Evolutionary conservation across 1,284 basidiomycete genomes (phyloP), one percentile per base, ranked within the genome.

Genomic region (Grifola frondosa): DNA sequence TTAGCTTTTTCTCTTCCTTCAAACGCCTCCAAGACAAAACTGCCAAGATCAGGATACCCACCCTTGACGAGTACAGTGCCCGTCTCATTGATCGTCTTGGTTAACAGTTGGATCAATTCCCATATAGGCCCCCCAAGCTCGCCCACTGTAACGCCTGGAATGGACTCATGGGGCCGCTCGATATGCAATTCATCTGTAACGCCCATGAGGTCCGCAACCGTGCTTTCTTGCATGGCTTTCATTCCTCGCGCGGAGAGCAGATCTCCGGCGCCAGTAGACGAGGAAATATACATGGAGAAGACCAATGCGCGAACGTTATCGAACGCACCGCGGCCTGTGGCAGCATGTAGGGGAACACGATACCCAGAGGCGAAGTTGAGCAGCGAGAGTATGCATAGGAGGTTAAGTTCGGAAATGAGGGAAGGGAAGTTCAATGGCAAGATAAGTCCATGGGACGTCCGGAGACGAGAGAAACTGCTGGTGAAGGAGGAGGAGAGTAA

Each of bases 341-440:
- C 76, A 21, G 67, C 62, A 60, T 89, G 88, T 28, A 93, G 72
- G 2, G 83, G 78, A 6, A 74, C 68, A 21, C 88, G 81, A 61
- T 88, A 92, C 23, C 87, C 87, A 1, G 86, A 88, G 7, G 76
- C 86, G 60, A 91, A 88, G 61, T 91, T 91, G 24, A 93, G 73
- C 7, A 92, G 70, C 2, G 82, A 80, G 28, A 92, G 74, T 5
- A 87, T 64, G 24, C 81, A 79, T 24, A 90, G 66, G 30, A 91
- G 68, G 63, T 90, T 90, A 49, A 91, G 68, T 63, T 92, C 86
- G 29, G 83, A 74, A 17, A 81, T 63, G 22, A 73, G 62, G 0
- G 84, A 83, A 28, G 85, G 71, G 57, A 91, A 92, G 6, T 81
- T 80, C 33, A 92, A 74, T 5, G 90, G 89, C 40, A 92, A 70